Conservation (phyloP, 2,329 filamentous ascomycete species). For the Dactylellina leptospora region DNA sequence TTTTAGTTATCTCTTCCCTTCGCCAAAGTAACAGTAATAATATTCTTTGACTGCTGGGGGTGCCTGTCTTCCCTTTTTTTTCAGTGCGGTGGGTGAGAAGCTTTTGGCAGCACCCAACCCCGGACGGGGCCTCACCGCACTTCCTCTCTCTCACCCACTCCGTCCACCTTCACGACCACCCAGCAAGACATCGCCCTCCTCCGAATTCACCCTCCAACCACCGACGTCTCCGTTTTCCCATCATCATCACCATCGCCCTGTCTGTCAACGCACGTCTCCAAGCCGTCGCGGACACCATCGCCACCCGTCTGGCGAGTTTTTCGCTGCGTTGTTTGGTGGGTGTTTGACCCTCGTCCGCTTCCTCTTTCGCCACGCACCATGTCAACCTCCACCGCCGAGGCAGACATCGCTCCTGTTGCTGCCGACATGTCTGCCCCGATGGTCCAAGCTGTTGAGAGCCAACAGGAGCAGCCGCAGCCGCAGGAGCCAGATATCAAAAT, state of each 20-base stretch:
- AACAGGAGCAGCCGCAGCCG: constrained; percentile 1
- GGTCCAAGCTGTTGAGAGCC: not conserved
- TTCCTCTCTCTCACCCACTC: no score
- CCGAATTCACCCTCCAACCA: not conserved
- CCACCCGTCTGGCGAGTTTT: not conserved
- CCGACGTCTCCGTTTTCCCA: not conserved
- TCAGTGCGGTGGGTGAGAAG: no score
- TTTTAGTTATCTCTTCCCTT: no score
- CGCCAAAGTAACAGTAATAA: no score
- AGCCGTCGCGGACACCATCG: not conserved
- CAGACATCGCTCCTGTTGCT: constrained; percentile 4
- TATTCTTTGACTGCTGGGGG: no score
- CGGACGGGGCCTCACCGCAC: no score
- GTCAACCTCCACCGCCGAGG: constrained; percentile 45
- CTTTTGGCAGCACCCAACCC: no score
- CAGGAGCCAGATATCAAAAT: not conserved
- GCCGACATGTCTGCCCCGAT: constrained; percentile 1
- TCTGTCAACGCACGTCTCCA: not conserved
- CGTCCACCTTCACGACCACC: not conserved
- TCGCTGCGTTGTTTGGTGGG: constrained; percentile 37
- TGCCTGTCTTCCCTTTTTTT: no score
- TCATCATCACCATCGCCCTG: not conserved
- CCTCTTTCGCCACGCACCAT: constrained; percentile 26
- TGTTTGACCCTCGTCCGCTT: constrained; percentile 32
- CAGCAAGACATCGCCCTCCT: not conserved